Base-by-base conservation (phyloP, 352 stramenopile genomes). In the Globisporangium middletonii region DNA sequence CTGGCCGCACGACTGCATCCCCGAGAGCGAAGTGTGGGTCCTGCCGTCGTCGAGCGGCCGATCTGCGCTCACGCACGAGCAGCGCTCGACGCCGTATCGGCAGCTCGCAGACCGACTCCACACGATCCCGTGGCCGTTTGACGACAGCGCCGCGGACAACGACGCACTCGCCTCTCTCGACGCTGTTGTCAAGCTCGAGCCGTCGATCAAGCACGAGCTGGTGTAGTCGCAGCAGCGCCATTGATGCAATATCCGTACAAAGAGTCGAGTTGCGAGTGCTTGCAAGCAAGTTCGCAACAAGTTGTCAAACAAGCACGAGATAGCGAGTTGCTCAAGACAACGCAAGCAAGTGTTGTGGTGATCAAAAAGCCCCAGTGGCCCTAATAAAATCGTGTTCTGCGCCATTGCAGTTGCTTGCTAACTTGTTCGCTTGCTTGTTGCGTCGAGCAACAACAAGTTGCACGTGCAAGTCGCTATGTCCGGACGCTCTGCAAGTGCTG, bases 11-110 rank as follows among this genome's bases (percentile, higher is more conserved):
- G 74, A 88, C n/a, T 76, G 76, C 48, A 67, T 70, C 0, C 37
- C 54, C 9, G 72, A 85, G 38, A 85, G 77, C 46, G 82, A 94
- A 54, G 73, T 94, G 9, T 94, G 84, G 84, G 86, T 94, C 3
- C 59, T 94, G 12, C 84, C 86, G 1, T 94, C 83, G 44, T 89
- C 83, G 6, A 94, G 83, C n/a, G 86, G 86, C 9, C 79, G 84
- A 15, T 86, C 84, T 3, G 84, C 76, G 18, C 92, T 94, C 79
- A 89, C 86, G 27, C 85, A 83, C 27, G 66, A 67, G 44, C 75
- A 94, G 60, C 79, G 84, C 15, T 76, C 73, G 6, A 45, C 71
- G 33, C 84, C 84, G 43, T 94, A 95, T 56, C 64, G 78, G 60
- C 72, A 88, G 46, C 70, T 94, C 44, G 80, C 82, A 0, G 69